Percentiles rank a stretch among this genome's conserved stretches.
These are phyloP conservation scores for Diaporthe ilicicola DNA, from an alignment of 2,329 filamentous ascomycete genomes.

Conservation along the genomic window DNA sequence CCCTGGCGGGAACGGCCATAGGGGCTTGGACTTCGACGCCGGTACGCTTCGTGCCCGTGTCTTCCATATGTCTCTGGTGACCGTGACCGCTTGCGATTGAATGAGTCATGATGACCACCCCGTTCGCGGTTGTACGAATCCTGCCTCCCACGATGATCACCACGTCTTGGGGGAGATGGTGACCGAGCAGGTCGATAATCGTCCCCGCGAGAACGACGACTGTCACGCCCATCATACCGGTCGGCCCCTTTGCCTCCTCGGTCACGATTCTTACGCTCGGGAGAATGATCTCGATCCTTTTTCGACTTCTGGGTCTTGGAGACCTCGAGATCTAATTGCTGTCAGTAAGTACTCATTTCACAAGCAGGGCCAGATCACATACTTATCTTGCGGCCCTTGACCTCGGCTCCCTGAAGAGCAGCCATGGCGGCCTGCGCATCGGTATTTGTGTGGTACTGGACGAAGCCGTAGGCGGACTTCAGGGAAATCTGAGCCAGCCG, in stretches of 20 bases:
- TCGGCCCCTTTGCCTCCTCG: slow-evolving; percentile 54
- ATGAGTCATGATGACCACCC: slow-evolving; percentile 51
- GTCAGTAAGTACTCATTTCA: slow-evolving; percentile 40
- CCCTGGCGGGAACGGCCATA: slow-evolving; percentile 59
- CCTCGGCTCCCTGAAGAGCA: slow-evolving; percentile 79
- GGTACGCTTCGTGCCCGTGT: slow-evolving; percentile 61
- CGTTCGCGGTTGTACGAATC: slow-evolving; percentile 62
- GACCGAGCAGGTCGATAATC: slow-evolving; percentile 72
- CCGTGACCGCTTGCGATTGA: slow-evolving; percentile 65
- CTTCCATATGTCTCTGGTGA: slow-evolving; percentile 65
- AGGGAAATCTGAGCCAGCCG: slow-evolving; percentile 93
- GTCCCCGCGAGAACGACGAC: slow-evolving; percentile 59
- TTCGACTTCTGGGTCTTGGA: slow-evolving; percentile 86
- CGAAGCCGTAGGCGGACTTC: slow-evolving; percentile 96
- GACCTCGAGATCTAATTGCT: slow-evolving; percentile 78
- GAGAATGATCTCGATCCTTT: slow-evolving; percentile 63
- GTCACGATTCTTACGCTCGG: slow-evolving; percentile 60
- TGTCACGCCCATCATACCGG: slow-evolving; percentile 59
- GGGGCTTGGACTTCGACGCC: slow-evolving; percentile 77
- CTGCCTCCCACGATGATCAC: slow-evolving; percentile 59
- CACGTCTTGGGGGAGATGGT: slow-evolving; percentile 62
- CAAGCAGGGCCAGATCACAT: slow-evolving; percentile 52
- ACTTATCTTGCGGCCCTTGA: slow-evolving; percentile 95
- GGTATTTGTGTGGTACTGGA: slow-evolving; percentile 83
- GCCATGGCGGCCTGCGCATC: slow-evolving; percentile 81